phyloP scores from a whole-genome alignment of 371 early-diverging fungal genomes.

The Capillidium rhysosporum region DNA sequence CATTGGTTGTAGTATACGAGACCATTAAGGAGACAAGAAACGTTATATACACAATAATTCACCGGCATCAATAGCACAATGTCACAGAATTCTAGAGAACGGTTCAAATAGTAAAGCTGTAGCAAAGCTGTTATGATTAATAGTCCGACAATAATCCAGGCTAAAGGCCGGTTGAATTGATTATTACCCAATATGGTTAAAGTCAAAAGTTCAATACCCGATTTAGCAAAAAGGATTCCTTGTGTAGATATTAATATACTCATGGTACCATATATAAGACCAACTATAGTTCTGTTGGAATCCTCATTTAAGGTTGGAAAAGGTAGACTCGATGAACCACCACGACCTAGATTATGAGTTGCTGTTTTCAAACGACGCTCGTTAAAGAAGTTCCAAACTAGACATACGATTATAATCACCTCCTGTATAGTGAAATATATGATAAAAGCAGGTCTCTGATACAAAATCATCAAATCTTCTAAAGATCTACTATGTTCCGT shows the following conservation, averaged over 20 bases:
- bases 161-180: conserved; percentile 44
- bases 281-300: conserved; percentile 14
- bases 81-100: conserved; percentile 48
- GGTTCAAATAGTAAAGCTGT: conserved; percentile 57
- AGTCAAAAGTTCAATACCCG: conserved; percentile 48
- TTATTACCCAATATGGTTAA: conserved; percentile 35
- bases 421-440: conserved; percentile 40
- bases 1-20: conserved; percentile 65
- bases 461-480: conserved; percentile 42
- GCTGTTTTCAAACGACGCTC: conserved; percentile 17
- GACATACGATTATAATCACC: conserved; percentile 22
- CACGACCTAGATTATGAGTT: conserved; percentile 7
- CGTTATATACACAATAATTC: conserved; percentile 53
- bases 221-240: conserved; percentile 56
- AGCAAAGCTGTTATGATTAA: conserved; percentile 40
- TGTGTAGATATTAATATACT: conserved; percentile 56
- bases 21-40: conserved; percentile 56
- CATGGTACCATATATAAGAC: conserved; percentile 40
- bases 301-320: conserved; percentile 9
- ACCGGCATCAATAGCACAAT: conserved; percentile 61
- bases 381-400: conserved; percentile 27
- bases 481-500: conserved; percentile 51
- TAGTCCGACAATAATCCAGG: conserved; percentile 44
- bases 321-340: conserved; percentile 6
- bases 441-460: conserved; percentile 47